Evolutionary conservation across 208 protist species (phyloP), one percentile per base, ranked within the genome.

Genomic region (Crithidia brevicula): DNA sequence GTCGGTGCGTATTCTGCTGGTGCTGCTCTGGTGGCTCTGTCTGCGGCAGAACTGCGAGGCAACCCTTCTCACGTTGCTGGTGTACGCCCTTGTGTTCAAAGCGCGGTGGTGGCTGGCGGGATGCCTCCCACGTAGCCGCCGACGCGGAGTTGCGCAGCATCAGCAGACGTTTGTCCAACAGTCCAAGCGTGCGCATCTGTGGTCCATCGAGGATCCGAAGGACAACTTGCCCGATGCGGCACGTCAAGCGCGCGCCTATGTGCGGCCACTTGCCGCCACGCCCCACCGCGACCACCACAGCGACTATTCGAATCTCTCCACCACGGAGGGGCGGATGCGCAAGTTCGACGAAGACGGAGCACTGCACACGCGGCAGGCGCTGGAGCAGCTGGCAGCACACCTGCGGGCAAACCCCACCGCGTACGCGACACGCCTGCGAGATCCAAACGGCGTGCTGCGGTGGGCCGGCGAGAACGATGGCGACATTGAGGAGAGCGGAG

Each of bases 391-490:
- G 7, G 83, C 88, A 22, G 45, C 73, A n/a, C 69, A 73, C 33
- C 46, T 93, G 54, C 75, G 79, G 18, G 51, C 73, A 10, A 62
- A 86, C 18, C 82, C 83, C 0, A 69, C 63, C n/a, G 49, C 67
- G 20, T 91, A 91, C 52, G 73, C 81, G 4, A 64, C 68, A 30
- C 76, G 83, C 22, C 61, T 93, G 33, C 67, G 58, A 36, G 80
- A 93, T 54, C 79, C 88, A 9, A 86, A 87, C 25, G 70, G 69
- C 0, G 59, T 89, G 20, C 54, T 69, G 42, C 66, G 69, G n/a
- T 93, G 83, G 82, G 88, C 88, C 9, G 81, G 77, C n/a, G 66
- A 27, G n/a, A 46, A 68, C 13, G n/a, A n/a, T n/a, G n/a, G n/a
- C n/a, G n/a, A n/a, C n/a, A n/a, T n/a, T n/a, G n/a, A n/a, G n/a